phyloP scores from a whole-genome alignment of 1,284 basidiomycete species.

The Mycosarcoma maydis region DNA sequence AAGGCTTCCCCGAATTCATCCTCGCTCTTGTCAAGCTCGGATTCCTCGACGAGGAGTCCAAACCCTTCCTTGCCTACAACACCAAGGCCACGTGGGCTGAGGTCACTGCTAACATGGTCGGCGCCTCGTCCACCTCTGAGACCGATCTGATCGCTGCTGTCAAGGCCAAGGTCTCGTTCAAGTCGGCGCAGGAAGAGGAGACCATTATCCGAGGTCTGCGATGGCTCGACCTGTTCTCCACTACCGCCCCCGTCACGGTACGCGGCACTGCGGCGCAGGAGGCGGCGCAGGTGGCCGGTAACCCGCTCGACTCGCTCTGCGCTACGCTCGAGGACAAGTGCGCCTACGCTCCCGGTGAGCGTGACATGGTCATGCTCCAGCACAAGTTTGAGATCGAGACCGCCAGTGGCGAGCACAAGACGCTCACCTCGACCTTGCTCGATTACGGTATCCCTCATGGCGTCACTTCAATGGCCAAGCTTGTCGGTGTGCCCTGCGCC shows the following conservation, averaged over 20 bases:
- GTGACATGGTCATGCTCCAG: conserved; percentile 96
- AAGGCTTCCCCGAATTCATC: conserved; percentile 98
- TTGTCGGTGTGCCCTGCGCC: conserved; percentile 92
- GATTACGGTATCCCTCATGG: conserved; percentile 83
- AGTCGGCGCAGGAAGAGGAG: conserved; percentile 51
- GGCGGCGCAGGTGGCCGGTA: conserved; percentile 76
- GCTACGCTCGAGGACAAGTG: conserved; percentile 89
- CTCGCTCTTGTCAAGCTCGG: conserved; percentile 86
- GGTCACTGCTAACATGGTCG: conserved; percentile 81
- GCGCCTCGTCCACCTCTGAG: conserved; percentile 76
- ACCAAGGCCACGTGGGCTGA: conserved; percentile 70
- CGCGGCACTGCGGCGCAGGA: conserved; percentile 68
- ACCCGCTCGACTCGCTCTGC: conserved; percentile 93
- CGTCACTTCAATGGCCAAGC: conserved; percentile 92
- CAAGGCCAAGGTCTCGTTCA: conserved; percentile 52
- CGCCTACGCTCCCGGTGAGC: conserved; percentile 88
- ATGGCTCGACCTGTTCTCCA: conserved; percentile 89
- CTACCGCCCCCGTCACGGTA: conserved; percentile 71
- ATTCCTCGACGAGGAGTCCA: conserved; percentile 80
- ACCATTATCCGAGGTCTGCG: conserved; percentile 70
- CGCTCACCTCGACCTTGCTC: conserved; percentile 89
- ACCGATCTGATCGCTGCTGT: conserved; percentile 51
- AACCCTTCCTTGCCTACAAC: conserved; percentile 74
- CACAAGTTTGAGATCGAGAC: conserved; percentile 74
- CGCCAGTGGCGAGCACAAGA: conserved; percentile 76